Evolutionary conservation across 495 filamentous ascomycete species (phyloP).

Genomic region (Glutinoglossum americanum): DNA sequence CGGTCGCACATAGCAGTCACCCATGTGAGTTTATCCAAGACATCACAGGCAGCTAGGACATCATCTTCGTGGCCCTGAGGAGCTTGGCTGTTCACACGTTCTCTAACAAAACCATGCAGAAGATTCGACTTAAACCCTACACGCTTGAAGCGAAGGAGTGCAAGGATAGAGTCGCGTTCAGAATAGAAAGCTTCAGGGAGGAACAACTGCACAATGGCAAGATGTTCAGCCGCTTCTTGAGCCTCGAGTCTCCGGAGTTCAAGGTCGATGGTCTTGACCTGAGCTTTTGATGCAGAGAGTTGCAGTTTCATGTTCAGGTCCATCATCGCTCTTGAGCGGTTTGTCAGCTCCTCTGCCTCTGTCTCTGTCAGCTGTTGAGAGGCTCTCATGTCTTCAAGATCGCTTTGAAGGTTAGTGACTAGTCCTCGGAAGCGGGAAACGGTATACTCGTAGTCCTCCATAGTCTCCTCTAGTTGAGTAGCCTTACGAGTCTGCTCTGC

Average conservation of each 20-base stretch:
- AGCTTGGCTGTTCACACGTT: constrained; percentile 36
- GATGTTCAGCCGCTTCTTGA: constrained; percentile 71
- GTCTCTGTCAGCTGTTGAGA: constrained; percentile 81
- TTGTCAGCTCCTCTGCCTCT: constrained; percentile 69
- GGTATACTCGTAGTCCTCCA: constrained; percentile 79
- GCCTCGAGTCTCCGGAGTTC: constrained; percentile 76
- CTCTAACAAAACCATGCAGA: constrained; percentile 58
- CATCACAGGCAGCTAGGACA: constrained; percentile 51
- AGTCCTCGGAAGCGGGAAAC: constrained; percentile 72
- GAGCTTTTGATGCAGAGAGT: constrained; percentile 67
- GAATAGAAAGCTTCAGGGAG: constrained; percentile 66
- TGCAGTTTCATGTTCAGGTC: constrained; percentile 90
- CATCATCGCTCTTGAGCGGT: constrained; percentile 77
- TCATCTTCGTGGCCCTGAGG: constrained; percentile 45
- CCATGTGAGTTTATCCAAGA: constrained; percentile 71
- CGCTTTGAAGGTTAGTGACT: constrained; percentile 64
- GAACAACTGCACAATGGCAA: constrained; percentile 72
- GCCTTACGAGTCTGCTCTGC: constrained; percentile 49
- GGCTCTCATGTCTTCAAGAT: constrained; percentile 77
- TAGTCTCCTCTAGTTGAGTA: constrained; percentile 43
- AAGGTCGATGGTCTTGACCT: constrained; percentile 80
- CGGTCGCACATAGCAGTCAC: constrained; percentile 62
- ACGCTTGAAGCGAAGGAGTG: constrained; percentile 68
- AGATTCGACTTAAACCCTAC: constrained; percentile 74
- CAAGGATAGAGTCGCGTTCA: constrained; percentile 64